Percentiles rank a stretch among this genome's conserved stretches.
phyloP scores from a whole-genome alignment of 2,329 filamentous ascomycete species.

The Pseudonectria foliicola region DNA sequence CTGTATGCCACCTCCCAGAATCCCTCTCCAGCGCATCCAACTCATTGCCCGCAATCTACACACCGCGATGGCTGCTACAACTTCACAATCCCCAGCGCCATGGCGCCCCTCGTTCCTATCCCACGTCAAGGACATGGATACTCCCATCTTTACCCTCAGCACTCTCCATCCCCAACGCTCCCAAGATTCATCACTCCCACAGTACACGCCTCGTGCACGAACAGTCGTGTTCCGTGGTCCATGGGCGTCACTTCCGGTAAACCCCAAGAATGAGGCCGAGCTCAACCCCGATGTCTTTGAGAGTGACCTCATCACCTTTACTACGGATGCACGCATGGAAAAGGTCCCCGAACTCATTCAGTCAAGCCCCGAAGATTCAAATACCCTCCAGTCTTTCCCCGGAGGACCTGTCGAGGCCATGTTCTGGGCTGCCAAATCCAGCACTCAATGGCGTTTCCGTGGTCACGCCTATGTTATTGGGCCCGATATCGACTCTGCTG shows the following conservation, averaged over 20 bases:
- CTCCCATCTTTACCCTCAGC: slow-evolving; percentile 44
- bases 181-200: slow-evolving; percentile 36
- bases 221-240: slow-evolving; percentile 83
- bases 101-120: slow-evolving; percentile 47
- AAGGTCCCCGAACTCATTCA: slow-evolving; percentile 68
- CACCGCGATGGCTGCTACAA: slow-evolving; percentile 20
- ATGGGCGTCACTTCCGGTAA: slow-evolving; percentile 65
- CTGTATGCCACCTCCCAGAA: slow-evolving; percentile 13
- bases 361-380: slow-evolving; percentile 31
- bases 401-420: slow-evolving; percentile 73
- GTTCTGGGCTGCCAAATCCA: slow-evolving; percentile 67
- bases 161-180: slow-evolving; percentile 37
- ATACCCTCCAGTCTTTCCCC: slow-evolving; percentile 40
- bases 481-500: slow-evolving; percentile 50
- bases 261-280: slow-evolving; percentile 65
- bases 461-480: slow-evolving; percentile 72
- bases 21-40: slow-evolving; percentile 17
- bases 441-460: slow-evolving; percentile 78
- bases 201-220: slow-evolving; percentile 53
- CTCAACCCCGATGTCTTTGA: slow-evolving; percentile 63
- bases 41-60: slow-evolving; percentile 23
- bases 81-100: slow-evolving; percentile 33
- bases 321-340: slow-evolving; percentile 81
- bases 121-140: slow-evolving; percentile 40
- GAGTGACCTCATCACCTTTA: slow-evolving; percentile 74